These are phyloP conservation scores for Penicillium egyptiacum DNA, from an alignment of 495 filamentous ascomycete genomes.

Conservation along the genomic window DNA sequence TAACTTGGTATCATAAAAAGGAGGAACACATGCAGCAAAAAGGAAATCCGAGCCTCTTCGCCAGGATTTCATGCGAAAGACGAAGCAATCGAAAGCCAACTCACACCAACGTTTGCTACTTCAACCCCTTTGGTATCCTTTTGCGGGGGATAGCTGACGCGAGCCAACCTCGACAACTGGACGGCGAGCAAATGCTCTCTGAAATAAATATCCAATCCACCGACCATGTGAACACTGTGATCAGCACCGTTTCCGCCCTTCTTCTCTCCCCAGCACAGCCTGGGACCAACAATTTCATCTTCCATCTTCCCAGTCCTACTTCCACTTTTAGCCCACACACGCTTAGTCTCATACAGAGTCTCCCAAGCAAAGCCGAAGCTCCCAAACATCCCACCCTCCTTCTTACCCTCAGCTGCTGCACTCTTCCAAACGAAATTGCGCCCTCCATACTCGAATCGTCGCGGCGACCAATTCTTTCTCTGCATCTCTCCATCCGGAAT, in stretches of 20 bases:
- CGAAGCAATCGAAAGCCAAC: slow-evolving; percentile 5
- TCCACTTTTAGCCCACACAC: slow-evolving; percentile 23
- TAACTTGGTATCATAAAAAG: neutral
- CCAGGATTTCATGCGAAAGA: neutral
- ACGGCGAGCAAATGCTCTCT: slow-evolving; percentile 24
- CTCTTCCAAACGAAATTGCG: slow-evolving; percentile 24
- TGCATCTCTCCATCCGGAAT: slow-evolving; percentile 18
- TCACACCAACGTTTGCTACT: slow-evolving; percentile 1
- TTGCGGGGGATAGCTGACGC: slow-evolving; percentile 18
- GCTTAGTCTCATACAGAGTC: slow-evolving; percentile 23
- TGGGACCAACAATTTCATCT: slow-evolving; percentile 31
- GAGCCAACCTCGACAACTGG: slow-evolving; percentile 18
- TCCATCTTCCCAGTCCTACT: slow-evolving; percentile 22
- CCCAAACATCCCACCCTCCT: slow-evolving; percentile 18
- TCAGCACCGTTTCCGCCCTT: slow-evolving; percentile 15
- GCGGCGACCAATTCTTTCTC: slow-evolving; percentile 22
- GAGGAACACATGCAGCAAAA: neutral
- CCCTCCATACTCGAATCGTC: slow-evolving; percentile 21
- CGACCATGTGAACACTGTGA: slow-evolving; percentile 21
- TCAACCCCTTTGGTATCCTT: slow-evolving; percentile 24
- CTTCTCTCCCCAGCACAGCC: slow-evolving; percentile 25
- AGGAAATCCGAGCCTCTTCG: neutral
- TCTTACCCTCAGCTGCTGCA: slow-evolving; percentile 13
- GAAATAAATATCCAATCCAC: slow-evolving; percentile 20
- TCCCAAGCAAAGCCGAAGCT: slow-evolving; percentile 17